Evolutionary conservation across 2,329 filamentous ascomycete genomes (phyloP), one percentile per base, ranked within the genome.

Genomic region (Colletotrichum sp.): DNA sequence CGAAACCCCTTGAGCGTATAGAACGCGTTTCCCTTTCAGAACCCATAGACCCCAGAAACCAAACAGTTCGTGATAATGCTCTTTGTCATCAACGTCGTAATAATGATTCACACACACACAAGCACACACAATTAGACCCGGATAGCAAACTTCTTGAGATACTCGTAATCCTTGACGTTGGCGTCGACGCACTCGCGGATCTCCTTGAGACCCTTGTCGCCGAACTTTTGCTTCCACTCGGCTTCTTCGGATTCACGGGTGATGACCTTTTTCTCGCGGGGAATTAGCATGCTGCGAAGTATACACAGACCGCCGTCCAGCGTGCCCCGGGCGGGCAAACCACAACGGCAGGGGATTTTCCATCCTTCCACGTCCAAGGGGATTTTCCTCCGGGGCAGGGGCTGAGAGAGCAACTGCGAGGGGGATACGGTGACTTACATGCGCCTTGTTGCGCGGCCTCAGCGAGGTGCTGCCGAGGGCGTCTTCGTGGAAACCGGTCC

Each of bases 401-500:
- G 28, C 65, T 34, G 21, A 34, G 24, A 36, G n/a, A 57, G 59
- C 39, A 34, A 30, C 67, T 52, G 39, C 66, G 68, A 67, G 67
- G 73, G 57, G 39, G 57, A 63, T n/a, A 73, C 36, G 21, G 39
- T 6, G 68, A 84, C 89, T 84, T 85, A 93, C 91, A 83, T 91
- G 88, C 30, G 92, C 90, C 78, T 93, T 89, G 61, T 89, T 88
- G 81, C 95, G 89, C 3, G 94, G 92, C 82, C 93, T 93, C 81
- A 99, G 87, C 77, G 92, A 93, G 48, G 90, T 93, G 82, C 95
- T 98, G 79, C 94, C 89, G 80, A 99, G 95, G 16, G 96, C 97
- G 87, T 99, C 97, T 79, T 99, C 94, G 84, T 99, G 97, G 87
- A 98, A 99, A 13, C 97, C 97, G 79, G 93, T 94, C 97, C 97